These are phyloP conservation scores for Diaporthe longicolla DNA, from an alignment of 2,329 filamentous ascomycete genomes.

Conservation along the genomic window DNA sequence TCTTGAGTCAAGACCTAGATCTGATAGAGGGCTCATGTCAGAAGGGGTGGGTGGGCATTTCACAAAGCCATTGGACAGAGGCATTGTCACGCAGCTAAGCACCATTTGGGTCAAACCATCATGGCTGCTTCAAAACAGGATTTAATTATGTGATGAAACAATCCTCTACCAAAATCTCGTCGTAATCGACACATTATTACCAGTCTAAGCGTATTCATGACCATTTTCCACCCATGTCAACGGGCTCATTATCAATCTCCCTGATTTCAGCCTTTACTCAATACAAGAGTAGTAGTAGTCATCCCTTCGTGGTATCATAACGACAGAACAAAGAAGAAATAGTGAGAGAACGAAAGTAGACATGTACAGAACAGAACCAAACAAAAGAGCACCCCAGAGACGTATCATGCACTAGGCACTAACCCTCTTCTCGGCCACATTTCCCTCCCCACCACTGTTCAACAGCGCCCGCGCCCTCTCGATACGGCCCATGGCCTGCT, in stretches of 20 bases:
- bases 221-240: neutral
- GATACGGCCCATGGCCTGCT: conserved; percentile 79
- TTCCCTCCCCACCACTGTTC: conserved; percentile 48
- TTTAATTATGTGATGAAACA: conserved; percentile 8
- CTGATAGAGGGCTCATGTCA: neutral
- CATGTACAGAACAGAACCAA: neutral
- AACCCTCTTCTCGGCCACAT: conserved; percentile 21
- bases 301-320: conserved; percentile 33
- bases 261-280: neutral
- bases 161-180: neutral
- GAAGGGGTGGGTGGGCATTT: neutral
- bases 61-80: neutral
- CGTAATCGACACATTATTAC: conserved; percentile 17
- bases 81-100: neutral
- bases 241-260: conserved; percentile 4
- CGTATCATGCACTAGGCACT: conserved; percentile 35
- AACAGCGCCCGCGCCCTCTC: conserved; percentile 78
- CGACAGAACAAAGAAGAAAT: conserved; percentile 15
- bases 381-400: neutral
- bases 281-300: conserved; percentile 12
- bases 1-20: neutral
- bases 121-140: neutral
- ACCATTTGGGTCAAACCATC: neutral
- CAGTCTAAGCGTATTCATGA: conserved; percentile 23
- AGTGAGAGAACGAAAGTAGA: neutral